Conservation (phyloP, 225 moss, liverwort and hornwort genomes). For the Asterella californica region DNA sequence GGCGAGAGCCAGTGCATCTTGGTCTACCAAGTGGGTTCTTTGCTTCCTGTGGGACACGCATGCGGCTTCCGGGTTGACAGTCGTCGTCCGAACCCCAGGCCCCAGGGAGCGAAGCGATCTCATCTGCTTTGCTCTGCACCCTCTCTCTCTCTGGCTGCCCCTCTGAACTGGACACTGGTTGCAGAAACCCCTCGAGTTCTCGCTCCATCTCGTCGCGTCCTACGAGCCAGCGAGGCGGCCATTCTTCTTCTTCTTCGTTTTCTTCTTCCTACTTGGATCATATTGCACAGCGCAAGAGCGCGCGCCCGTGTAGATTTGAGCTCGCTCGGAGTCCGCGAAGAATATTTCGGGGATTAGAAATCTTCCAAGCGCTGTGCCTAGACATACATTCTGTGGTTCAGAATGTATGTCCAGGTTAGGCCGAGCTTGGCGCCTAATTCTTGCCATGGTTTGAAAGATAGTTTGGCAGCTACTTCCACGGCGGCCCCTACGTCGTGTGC, state of each 20-base stretch:
- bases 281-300: neutral
- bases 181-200: neutral
- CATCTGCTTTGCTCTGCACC: neutral
- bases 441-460: slow-evolving; percentile 26
- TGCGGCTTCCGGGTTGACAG: neutral
- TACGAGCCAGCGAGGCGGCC: neutral
- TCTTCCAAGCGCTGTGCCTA: slow-evolving; percentile 10
- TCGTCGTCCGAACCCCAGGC: neutral
- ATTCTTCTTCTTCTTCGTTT: neutral
- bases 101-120: slow-evolving; percentile 2
- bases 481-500: slow-evolving; percentile 8
- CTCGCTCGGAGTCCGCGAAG: neutral
- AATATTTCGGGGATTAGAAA: slow-evolving; percentile 1
- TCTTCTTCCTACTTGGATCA: neutral
- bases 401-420: slow-evolving; percentile 55
- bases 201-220: neutral
- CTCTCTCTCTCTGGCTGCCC: neutral
- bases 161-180: neutral
- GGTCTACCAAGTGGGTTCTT: neutral
- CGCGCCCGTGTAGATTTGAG: neutral
- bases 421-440: slow-evolving; percentile 33
- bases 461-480: neutral
- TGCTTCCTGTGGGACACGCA: neutral
- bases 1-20: neutral
- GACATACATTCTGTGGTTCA: slow-evolving; percentile 42